Conservation (phyloP, 2,329 filamentous ascomycete species). For the Colletotrichum liriopes region DNA sequence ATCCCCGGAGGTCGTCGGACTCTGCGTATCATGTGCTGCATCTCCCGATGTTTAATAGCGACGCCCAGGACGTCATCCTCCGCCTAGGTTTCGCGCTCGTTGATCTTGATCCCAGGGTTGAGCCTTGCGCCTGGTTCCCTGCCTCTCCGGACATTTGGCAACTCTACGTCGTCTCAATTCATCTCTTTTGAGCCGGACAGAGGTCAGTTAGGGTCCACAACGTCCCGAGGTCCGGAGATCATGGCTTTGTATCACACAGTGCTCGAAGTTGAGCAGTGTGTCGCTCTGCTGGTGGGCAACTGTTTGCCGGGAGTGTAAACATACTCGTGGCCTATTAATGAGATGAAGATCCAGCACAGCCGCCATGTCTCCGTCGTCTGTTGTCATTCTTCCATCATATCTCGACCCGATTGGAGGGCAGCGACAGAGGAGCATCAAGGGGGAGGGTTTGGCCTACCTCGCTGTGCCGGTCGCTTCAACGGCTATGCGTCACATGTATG, state of each 20-base stretch:
- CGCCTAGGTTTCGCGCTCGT: background rate
- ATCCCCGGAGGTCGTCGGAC: slow-evolving; percentile 6
- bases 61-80: slow-evolving; percentile 1
- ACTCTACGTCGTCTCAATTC: slow-evolving; percentile 38
- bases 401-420: background rate
- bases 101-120: background rate
- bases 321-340: background rate
- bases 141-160: slow-evolving; percentile 28
- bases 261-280: slow-evolving; percentile 2
- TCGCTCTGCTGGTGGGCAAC: background rate
- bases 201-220: slow-evolving; percentile 7
- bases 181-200: slow-evolving; percentile 1
- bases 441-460: slow-evolving; percentile 1
- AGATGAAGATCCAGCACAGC: slow-evolving; percentile 5
- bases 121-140: slow-evolving; percentile 12
- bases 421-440: background rate
- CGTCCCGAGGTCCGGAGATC: slow-evolving; percentile 22
- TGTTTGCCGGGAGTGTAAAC: slow-evolving; percentile 1
- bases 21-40: slow-evolving; percentile 15
- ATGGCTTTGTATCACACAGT: slow-evolving; percentile 36
- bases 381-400: slow-evolving; percentile 4
- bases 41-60: slow-evolving; percentile 22
- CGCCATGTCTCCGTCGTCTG: slow-evolving; percentile 12
- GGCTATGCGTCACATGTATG: background rate
- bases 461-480: background rate